phyloP scores from a whole-genome alignment of 2,329 filamentous ascomycete genomes.

The Phialocephala subalpina region DNA sequence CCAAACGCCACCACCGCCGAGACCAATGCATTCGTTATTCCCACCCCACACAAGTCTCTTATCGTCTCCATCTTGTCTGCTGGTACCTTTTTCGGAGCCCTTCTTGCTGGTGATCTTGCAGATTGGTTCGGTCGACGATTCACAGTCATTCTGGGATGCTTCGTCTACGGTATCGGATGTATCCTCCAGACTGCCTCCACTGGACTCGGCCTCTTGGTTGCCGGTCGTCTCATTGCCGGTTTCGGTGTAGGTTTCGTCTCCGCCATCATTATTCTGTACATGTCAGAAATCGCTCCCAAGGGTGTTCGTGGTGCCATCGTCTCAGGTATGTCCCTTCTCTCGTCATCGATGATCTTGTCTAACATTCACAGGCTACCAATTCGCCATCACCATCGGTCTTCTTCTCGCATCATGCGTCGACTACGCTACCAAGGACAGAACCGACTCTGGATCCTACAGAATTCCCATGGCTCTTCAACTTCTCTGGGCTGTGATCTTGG shows the following conservation, averaged over 20 bases:
- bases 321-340: conserved; percentile 22
- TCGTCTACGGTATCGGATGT: conserved; percentile 37
- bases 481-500: conserved; percentile 81
- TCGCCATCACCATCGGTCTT: conserved; percentile 82
- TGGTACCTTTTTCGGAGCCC: conserved; percentile 77
- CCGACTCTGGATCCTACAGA: conserved; percentile 74
- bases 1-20: conserved; percentile 21
- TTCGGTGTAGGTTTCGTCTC: conserved; percentile 83
- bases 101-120: conserved; percentile 49
- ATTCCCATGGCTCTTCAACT: conserved; percentile 85
- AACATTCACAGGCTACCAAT: conserved; percentile 68
- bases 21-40: conserved; percentile 43
- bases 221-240: conserved; percentile 78
- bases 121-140: conserved; percentile 48
- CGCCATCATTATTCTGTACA: conserved; percentile 83
- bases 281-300: conserved; percentile 67
- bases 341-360: neutral
- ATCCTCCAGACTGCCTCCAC: conserved; percentile 40
- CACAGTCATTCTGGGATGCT: conserved; percentile 37
- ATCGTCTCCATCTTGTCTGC: conserved; percentile 65
- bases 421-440: conserved; percentile 71
- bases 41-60: conserved; percentile 68
- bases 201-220: conserved; percentile 58
- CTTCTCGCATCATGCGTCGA: conserved; percentile 78
- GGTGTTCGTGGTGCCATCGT: conserved; percentile 27